A percentile compares a stretch with the other conserved stretches of the same genome.
phyloP scores from a whole-genome alignment of 208 protist genomes.

The Trypanosoma grayi region DNA sequence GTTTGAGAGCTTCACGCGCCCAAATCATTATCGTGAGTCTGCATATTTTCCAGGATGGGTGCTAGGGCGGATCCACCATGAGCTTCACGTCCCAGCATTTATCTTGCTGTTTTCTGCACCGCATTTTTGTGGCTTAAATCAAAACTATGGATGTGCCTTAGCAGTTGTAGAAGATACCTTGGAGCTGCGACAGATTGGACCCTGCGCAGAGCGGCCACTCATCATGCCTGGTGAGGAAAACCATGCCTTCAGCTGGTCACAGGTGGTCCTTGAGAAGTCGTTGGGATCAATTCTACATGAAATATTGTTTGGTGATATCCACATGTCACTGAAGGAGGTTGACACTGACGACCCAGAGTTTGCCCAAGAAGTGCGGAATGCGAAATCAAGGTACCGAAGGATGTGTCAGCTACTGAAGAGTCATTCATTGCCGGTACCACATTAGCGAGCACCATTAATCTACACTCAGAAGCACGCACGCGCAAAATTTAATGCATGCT shows the following conservation, averaged over 20 bases:
- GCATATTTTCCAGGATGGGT: constrained; percentile 80
- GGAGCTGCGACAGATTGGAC: constrained; percentile 51
- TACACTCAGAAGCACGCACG: too few relatives aligned
- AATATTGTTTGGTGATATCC: constrained; percentile 44
- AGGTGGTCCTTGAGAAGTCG: constrained; percentile 61
- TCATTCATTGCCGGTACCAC: constrained; percentile 46
- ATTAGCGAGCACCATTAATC: too few relatives aligned
- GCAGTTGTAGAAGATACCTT: constrained; percentile 36
- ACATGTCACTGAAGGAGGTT: constrained; percentile 20
- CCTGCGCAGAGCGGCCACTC: constrained; percentile 41
- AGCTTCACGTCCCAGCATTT: constrained; percentile 54
- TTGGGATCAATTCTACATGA: constrained; percentile 41
- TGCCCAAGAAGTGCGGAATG: constrained; percentile 28
- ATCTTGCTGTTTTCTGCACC: constrained; percentile 79
- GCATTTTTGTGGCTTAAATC: constrained; percentile 76
- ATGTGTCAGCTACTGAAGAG: constrained; percentile 68
- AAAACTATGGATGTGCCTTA: constrained; percentile 65
- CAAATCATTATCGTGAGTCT: constrained; percentile 75
- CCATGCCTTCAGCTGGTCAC: constrained; percentile 72
- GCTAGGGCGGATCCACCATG: constrained; percentile 54
- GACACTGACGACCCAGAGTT: constrained; percentile 25
- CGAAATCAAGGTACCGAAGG: constrained; percentile 49
- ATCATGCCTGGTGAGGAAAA: constrained; percentile 68
- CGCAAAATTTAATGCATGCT: too few relatives aligned
- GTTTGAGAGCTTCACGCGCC: constrained; percentile 62